Base-by-base conservation (phyloP, 768 basidiomycete species). In the Mycena capillaripes region DNA sequence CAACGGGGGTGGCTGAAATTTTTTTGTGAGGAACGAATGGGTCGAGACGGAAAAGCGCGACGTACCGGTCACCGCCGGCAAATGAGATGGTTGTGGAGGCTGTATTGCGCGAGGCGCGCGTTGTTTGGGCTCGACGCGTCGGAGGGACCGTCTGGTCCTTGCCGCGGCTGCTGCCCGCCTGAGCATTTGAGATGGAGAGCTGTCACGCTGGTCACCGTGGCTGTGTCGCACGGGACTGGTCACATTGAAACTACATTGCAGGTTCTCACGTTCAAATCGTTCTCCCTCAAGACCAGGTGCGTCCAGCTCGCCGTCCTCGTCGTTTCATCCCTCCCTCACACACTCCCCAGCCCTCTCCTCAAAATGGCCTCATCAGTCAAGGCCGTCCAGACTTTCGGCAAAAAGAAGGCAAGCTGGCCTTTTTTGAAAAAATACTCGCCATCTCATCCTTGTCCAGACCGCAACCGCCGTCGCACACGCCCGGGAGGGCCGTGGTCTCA, bases 381-480 rank as follows among this genome's bases (percentile, higher is more conserved):
- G 87, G 96, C 97, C 87, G 97, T 99, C 78, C 97, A 98, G 84
- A 97, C 96, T 75, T 99, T 99, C 87, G 97, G 97, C 86, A 99
- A 99, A 95, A 99, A 99, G 93, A 98, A 98, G 94, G 96, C 90
- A 82, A 75, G 90, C 23, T n/a, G 21, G 4, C 61, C 44, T 63
- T 30, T 73, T 44, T 72, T 55, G 6, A 23, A 29, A 44, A 48
- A 61, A n/a, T 56, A 50, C 16, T 34, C 34, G 19, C 53, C 46
- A 36, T 68, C 46, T 64, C 38, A 61, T 57, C 65, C 50, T 42
- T 60, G 25, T 72, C 70, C 77, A 97, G 97, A 98, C 97, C 81
- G 97, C 97, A 74, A 98, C 97, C 69, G 97, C 97, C 70, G 97
- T 99, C 81, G 97, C 97, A 71, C 93, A 97, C 84, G 96, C 97